Base-by-base conservation (phyloP, 345 rosid species). In the Sisymbrium altissimum region DNA sequence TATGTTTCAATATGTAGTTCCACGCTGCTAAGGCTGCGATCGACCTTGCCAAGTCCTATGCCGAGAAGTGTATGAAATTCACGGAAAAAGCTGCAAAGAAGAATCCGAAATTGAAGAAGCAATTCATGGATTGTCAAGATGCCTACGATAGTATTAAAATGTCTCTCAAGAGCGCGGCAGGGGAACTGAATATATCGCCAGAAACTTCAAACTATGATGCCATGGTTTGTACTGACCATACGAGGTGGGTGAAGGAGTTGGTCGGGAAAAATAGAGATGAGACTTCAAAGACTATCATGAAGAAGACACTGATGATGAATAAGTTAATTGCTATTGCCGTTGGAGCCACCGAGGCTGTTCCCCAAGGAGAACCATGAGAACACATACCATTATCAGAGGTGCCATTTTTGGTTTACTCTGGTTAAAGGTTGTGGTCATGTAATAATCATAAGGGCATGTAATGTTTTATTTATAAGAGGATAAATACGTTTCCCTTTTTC, bases 141-240 rank as follows among this genome's bases (percentile, higher is more conserved):
- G 49, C 59, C 19, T 60, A 9, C 9, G 0, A 1, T 2, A 7
- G 1, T 17, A 58, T 59, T 48, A 3, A 3, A 30, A 3, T 0
- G 0, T 14, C 23, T 46, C 19, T 60, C 35, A 7, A n/a, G 6
- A 38, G 13, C 6, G 75, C 75, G 11, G 1, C 32, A 2, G 2
- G 0, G 2, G 44, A 30, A 29, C 69, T 72, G 44, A 62, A 72
- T 44, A 21, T 8, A 7, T 4, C 52, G 0, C 69, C 76, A 3
- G 76, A 27, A 1, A 9, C 41, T 27, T 52, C 76, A 0, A 50
- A 50, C 44, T 72, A 72, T 62, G 44, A 52, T 3, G 69, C 21
- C 69, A 39, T 13, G 29, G 11, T 50, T 5, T 61, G 52, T 72
- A 12, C 7, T 3, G 75, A 71, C 21, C 0, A 2, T 4, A 62